Base-by-base conservation (phyloP, 2,329 filamentous ascomycete species). In the Leptographium lundbergii region DNA sequence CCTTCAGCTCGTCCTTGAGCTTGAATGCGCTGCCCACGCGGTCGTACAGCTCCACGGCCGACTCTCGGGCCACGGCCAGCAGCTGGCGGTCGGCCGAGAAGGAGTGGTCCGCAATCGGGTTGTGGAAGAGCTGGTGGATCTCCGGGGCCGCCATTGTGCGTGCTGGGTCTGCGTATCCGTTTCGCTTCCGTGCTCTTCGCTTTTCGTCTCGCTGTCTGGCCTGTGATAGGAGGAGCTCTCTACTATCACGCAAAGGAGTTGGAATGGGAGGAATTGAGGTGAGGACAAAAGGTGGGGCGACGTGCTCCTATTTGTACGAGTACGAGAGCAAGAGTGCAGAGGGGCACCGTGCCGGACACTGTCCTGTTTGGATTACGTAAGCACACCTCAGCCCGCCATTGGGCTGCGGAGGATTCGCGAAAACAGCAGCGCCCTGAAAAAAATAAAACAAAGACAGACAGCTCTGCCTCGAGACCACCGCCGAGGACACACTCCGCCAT, bases 91-190 rank as follows among this genome's bases (percentile, higher is more conserved):
- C 94, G 63, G 90, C 85, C 64, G 91, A 96, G 82, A 99, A 99
- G 60, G 92, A 96, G 75, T 99, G 94, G 78, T 99, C 94, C 65
- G 90, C 89, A 70, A 99, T 96, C 62, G 92, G 91, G 67, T 87
- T 85, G 77, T 97, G 91, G 77, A 99, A 99, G 65, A 99, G 87
- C 70, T 97, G 91, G 75, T 97, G 90, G 61, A 95, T 88, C 80
- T 97, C 89, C 64, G 91, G 89, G 61, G 86, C 73, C 59, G 89
- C 79, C 92, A 97, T 97, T 61, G 57, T 80, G 72, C 63, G 29
- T 22, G 17, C 7, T 51, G 32, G 13, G 13, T 39, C 4, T 39
- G 36, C 36, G 47, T 19, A 4, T 57, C 34, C 9, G n/a, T n/a
- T n/a, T 48, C n/a, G 29, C 13, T 34, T 54, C 17, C 24, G 19